Conservation (phyloP, 2,329 filamentous ascomycete species). For the Venturia pyrina region DNA sequence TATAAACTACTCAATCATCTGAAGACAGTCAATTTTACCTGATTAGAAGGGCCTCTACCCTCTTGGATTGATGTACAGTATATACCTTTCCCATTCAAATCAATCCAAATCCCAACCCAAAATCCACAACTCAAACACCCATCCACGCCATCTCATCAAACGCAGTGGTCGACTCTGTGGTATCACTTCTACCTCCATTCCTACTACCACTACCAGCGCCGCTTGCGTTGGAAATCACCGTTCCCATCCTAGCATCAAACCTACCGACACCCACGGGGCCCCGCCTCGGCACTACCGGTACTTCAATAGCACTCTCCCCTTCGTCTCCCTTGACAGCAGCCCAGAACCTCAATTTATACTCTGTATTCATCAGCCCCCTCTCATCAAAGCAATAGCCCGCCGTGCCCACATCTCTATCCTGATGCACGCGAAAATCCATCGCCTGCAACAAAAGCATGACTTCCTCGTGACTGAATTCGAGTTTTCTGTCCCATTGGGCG, state of each 20-base stretch:
- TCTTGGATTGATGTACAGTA: too few relatives aligned
- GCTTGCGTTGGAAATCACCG: too few relatives aligned
- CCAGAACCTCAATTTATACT: conserved; percentile 79
- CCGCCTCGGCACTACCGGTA: background rate
- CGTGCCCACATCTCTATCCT: conserved; percentile 44
- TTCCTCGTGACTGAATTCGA: conserved; percentile 86
- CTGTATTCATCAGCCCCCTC: conserved; percentile 74
- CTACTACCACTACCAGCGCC: background rate
- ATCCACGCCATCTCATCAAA: background rate
- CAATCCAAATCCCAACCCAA: background rate
- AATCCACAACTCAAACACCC: background rate
- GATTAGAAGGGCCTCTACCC: too few relatives aligned
- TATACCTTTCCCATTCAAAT: background rate
- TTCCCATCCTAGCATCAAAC: background rate
- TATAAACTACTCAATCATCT: too few relatives aligned
- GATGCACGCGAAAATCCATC: conserved; percentile 55
- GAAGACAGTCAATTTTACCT: too few relatives aligned
- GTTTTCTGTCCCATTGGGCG: conserved; percentile 36
- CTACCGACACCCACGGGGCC: background rate
- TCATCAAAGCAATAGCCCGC: conserved; percentile 83
- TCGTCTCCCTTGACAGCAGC: conserved; percentile 57
- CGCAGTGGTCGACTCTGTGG: background rate
- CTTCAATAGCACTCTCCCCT: background rate
- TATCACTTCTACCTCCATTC: background rate
- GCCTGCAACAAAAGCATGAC: conserved; percentile 64